Conservation (phyloP, 176 grass and related monocot genomes). For the Cenchrus americanus region DNA sequence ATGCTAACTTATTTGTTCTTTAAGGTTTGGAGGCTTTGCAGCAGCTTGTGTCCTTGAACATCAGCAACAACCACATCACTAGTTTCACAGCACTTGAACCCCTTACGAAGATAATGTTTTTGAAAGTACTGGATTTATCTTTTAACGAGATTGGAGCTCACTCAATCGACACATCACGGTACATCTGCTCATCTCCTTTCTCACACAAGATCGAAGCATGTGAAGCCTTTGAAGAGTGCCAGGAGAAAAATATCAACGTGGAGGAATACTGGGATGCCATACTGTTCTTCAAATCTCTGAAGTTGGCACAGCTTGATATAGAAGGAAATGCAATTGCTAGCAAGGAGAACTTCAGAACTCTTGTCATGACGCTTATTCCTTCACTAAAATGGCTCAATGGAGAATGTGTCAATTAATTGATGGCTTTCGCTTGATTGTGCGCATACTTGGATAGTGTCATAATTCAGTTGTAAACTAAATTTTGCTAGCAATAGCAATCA, state of each 20-base stretch:
- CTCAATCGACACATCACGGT: constrained; percentile 68
- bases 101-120: constrained; percentile 60
- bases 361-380: constrained; percentile 55
- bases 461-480: constrained; percentile 5
- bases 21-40: constrained; percentile 92
- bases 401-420: constrained; percentile 29
- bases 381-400: constrained; percentile 72
- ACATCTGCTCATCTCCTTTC: constrained; percentile 76
- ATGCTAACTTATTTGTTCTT: constrained; percentile 39
- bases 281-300: constrained; percentile 62
- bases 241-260: constrained; percentile 44
- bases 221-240: constrained; percentile 54
- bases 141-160: constrained; percentile 80
- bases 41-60: constrained; percentile 78
- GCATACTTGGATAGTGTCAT: constrained; percentile 10
- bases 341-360: constrained; percentile 51
- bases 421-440: constrained; percentile 1
- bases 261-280: constrained; percentile 69
- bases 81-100: constrained; percentile 84
- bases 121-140: constrained; percentile 87
- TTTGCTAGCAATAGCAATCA: constrained; percentile 23
- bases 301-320: constrained; percentile 63
- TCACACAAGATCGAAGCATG: constrained; percentile 61
- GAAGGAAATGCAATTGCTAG: constrained; percentile 65
- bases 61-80: constrained; percentile 74